Percentiles rank a stretch among this genome's conserved stretches.
Evolutionary conservation across 1,284 basidiomycete species (phyloP).

Genomic region (Baeospora myosura): DNA sequence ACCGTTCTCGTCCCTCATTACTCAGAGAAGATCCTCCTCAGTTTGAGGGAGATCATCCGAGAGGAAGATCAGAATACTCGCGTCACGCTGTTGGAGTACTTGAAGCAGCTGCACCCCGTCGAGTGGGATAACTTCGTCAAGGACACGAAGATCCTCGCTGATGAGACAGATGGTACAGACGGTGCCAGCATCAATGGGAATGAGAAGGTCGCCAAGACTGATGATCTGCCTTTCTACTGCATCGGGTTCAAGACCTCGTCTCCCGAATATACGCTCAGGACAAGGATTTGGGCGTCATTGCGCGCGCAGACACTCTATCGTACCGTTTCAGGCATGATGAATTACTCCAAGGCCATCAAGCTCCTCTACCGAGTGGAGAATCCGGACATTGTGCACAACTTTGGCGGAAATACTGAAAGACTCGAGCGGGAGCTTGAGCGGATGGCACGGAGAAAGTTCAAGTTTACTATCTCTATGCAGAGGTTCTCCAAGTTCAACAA

Average conservation of each 20-base stretch:
- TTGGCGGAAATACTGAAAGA: slow-evolving; percentile 95
- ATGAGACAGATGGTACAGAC: slow-evolving; percentile 70
- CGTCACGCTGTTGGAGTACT: slow-evolving; percentile 90
- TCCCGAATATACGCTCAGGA: slow-evolving; percentile 97
- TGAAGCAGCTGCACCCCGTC: slow-evolving; percentile 98
- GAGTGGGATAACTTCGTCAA: slow-evolving; percentile 99
- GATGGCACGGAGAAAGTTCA: slow-evolving; percentile 98
- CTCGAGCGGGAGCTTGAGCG: slow-evolving; percentile 95
- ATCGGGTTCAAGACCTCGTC: slow-evolving; percentile 99
- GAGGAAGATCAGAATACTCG: slow-evolving; percentile 96
- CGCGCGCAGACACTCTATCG: slow-evolving; percentile 98
- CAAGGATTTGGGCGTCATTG: slow-evolving; percentile 98
- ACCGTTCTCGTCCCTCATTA: slow-evolving; percentile 95
- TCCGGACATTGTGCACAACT: slow-evolving; percentile 95
- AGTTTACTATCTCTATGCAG: slow-evolving; percentile 98
- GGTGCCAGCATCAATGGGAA: slow-evolving; percentile 46
- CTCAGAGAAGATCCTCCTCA: slow-evolving; percentile 92
- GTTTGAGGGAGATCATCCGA: slow-evolving; percentile 90
- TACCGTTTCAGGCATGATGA: slow-evolving; percentile 99
- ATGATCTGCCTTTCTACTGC: slow-evolving; percentile 98
- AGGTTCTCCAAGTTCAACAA: slow-evolving; percentile 99
- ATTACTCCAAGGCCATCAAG: slow-evolving; percentile 99
- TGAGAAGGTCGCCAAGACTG: slow-evolving; percentile 78
- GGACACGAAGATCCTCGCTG: slow-evolving; percentile 98
- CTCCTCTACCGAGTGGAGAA: slow-evolving; percentile 98